A percentile compares a stretch with the other conserved stretches of the same genome.
Evolutionary conservation across 176 grass and related monocot species (phyloP).

Genomic region (Oryza meridionalis): DNA sequence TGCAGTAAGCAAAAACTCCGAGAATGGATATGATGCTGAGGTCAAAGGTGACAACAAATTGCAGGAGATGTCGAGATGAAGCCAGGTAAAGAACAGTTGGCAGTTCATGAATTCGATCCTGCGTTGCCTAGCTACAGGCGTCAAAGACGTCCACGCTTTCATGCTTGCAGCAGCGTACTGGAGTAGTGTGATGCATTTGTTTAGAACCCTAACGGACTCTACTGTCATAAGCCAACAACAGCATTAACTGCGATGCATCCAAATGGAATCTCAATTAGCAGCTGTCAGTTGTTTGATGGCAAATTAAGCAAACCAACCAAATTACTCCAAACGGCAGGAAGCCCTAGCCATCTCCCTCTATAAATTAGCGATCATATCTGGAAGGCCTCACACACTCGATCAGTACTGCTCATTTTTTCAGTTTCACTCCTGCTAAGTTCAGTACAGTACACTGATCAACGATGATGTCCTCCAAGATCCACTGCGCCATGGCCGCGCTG

Average conservation of each 20-base stretch:
- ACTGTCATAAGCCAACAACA: conserved; percentile 13
- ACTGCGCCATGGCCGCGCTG: neutral
- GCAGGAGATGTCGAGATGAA: neutral
- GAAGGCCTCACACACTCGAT: neutral
- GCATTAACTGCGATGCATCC: conserved; percentile 36
- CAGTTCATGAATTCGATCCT: neutral
- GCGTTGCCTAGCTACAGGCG: neutral
- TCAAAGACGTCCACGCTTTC: neutral
- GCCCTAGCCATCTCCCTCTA: conserved; percentile 3
- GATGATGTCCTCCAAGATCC: conserved; percentile 35
- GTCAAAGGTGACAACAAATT: neutral
- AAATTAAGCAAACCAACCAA: conserved; percentile 31
- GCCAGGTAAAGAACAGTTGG: neutral
- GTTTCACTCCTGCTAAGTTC: neutral
- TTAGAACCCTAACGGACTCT: neutral
- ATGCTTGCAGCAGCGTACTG: neutral
- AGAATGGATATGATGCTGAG: neutral
- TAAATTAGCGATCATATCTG: conserved; percentile 36
- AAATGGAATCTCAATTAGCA: conserved; percentile 14
- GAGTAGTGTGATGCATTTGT: neutral
- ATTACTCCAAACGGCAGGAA: neutral
- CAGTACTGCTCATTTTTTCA: neutral
- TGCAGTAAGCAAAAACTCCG: neutral
- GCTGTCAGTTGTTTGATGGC: conserved; percentile 27
- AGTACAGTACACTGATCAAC: neutral